Conservation (phyloP, 352 stramenopile species). For the Phytopythium montanum region DNA sequence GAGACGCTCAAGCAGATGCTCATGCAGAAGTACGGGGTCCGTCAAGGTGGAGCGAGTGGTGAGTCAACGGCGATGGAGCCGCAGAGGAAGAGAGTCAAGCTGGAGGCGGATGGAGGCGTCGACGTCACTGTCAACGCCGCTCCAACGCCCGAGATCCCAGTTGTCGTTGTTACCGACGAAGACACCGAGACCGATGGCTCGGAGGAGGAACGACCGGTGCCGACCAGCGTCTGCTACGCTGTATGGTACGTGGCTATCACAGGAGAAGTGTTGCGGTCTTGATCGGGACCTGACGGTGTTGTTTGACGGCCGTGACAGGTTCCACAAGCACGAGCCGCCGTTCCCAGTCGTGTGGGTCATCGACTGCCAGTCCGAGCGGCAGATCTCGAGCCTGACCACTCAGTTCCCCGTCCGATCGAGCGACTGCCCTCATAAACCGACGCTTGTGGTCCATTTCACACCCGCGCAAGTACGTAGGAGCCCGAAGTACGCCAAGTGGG, state of each 20-base stretch:
- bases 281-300: conserved; percentile 4
- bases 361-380: conserved; percentile 27
- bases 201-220: background rate
- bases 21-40: conserved; percentile 40
- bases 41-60: background rate
- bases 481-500: conserved; percentile 11
- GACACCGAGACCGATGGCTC: conserved; percentile 13
- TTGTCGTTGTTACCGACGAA: background rate
- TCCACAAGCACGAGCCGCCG: conserved; percentile 4
- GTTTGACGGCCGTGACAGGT: conserved; percentile 18
- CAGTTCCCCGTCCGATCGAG: conserved; percentile 14
- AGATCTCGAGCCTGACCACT: conserved; percentile 24
- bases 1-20: conserved; percentile 62
- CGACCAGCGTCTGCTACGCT: conserved; percentile 3
- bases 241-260: background rate
- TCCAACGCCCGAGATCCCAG: background rate
- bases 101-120: conserved; percentile 3
- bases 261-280: conserved; percentile 2
- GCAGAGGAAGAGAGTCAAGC: conserved; percentile 24
- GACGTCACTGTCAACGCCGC: no score
- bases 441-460: conserved; percentile 55
- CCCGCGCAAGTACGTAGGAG: conserved; percentile 22
- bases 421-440: conserved; percentile 25
- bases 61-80: background rate
- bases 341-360: conserved; percentile 56